A percentile compares a stretch with the other conserved stretches of the same genome.
phyloP scores from a whole-genome alignment of 2,329 filamentous ascomycete genomes.

The Hypoxylon sp. region DNA sequence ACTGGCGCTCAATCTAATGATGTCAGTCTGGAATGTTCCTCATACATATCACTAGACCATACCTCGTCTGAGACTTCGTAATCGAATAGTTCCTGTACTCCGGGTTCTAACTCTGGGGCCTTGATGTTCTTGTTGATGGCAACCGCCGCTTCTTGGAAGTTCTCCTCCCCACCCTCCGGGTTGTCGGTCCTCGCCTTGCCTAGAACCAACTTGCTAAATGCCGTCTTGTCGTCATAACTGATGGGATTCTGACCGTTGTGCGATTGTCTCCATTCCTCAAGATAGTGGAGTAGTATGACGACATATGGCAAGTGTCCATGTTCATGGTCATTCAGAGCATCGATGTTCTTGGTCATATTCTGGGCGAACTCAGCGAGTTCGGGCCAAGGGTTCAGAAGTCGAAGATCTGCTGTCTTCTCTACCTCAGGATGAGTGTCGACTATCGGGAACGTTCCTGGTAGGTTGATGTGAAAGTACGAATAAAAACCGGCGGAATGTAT shows the following conservation, averaged over 20 bases:
- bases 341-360: conserved; percentile 76
- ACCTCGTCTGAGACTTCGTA: conserved; percentile 66
- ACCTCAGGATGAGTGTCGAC: conserved; percentile 96
- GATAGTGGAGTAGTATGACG: conserved; percentile 82
- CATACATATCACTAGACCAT: conserved; percentile 57
- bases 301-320: conserved; percentile 95
- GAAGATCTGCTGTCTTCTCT: conserved; percentile 84
- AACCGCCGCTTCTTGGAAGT: conserved; percentile 91
- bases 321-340: conserved; percentile 78
- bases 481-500: conserved; percentile 94
- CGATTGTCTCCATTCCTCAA: conserved; percentile 80
- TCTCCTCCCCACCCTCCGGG: conserved; percentile 91
- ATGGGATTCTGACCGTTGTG: conserved; percentile 77
- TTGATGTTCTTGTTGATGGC: conserved; percentile 91
- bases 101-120: conserved; percentile 73
- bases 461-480: conserved; percentile 83
- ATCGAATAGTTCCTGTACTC: conserved; percentile 82
- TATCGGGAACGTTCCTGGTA: conserved; percentile 87
- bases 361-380: conserved; percentile 77
- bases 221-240: conserved; percentile 86
- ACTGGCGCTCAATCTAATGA: conserved; percentile 59
- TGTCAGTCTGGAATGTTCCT: conserved; percentile 38
- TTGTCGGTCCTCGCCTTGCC: conserved; percentile 76
- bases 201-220: conserved; percentile 79
- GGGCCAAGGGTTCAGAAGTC: conserved; percentile 86